Percentiles rank a stretch among this genome's conserved stretches.
These are phyloP conservation scores for Thymus mandschuricus DNA, from an alignment of 257 asterid species.

Conservation along the genomic window DNA sequence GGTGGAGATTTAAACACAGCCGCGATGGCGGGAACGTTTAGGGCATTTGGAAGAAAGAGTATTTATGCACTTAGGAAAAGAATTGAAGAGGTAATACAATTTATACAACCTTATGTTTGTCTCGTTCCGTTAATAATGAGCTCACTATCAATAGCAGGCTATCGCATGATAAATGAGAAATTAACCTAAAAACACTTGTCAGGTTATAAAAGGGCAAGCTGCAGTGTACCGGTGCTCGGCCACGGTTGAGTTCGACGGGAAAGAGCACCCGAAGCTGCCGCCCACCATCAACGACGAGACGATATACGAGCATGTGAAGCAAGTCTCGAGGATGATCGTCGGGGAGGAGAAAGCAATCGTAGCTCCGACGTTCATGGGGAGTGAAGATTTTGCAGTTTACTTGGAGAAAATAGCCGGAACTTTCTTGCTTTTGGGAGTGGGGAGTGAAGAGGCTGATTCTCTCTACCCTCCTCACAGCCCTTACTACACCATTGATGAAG, in stretches of 20 bases:
- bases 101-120: too few relatives aligned
- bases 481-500: slow-evolving; percentile 53
- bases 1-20: slow-evolving; percentile 44
- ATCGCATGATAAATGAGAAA: too few relatives aligned
- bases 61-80: slow-evolving; percentile 46
- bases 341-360: slow-evolving; percentile 44
- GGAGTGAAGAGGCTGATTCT: slow-evolving; percentile 44
- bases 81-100: slow-evolving; percentile 48
- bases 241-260: slow-evolving; percentile 44
- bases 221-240: slow-evolving; percentile 45
- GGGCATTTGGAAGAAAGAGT: slow-evolving; percentile 47
- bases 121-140: too few relatives aligned
- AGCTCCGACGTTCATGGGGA: slow-evolving; percentile 51
- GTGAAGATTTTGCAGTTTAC: slow-evolving; percentile 64
- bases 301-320: slow-evolving; percentile 38
- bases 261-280: slow-evolving; percentile 50
- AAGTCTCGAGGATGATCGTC: slow-evolving; percentile 39
- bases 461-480: slow-evolving; percentile 57
- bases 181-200: too few relatives aligned
- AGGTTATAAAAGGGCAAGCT: slow-evolving; percentile 52
- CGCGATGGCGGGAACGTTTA: slow-evolving; percentile 52
- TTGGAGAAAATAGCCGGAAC: slow-evolving; percentile 45
- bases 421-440: slow-evolving; percentile 43
- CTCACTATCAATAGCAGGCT: too few relatives aligned
- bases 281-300: slow-evolving; percentile 49